A percentile compares a stretch with the other conserved stretches of the same genome.
Evolutionary conservation across 768 basidiomycete genomes (phyloP).

Genomic region (Hebeloma cylindrosporum): DNA sequence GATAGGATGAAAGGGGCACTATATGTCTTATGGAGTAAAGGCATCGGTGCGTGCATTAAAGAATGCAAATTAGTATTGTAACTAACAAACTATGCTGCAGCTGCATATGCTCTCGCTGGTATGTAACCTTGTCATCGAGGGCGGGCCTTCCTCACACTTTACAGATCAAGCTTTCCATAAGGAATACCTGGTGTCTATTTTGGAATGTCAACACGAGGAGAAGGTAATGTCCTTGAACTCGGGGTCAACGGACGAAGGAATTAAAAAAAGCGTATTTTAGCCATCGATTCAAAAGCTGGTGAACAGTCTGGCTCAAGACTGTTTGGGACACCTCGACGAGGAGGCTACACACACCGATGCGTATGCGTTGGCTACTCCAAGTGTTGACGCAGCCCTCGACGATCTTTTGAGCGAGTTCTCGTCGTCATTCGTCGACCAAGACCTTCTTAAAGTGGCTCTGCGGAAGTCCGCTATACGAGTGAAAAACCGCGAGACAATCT

Average conservation of each 20-base stretch:
- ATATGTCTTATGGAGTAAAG: conserved; percentile 76
- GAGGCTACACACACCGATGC: conserved; percentile 65
- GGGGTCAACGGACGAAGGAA: too few species aligned
- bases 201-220: conserved; percentile 83
- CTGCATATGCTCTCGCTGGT: conserved; percentile 71
- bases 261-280: conserved; percentile 42
- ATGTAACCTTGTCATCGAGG: conserved; percentile 21
- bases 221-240: conserved; percentile 50
- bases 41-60: conserved; percentile 47
- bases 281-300: conserved; percentile 78
- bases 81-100: conserved; percentile 29
- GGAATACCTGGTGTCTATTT: conserved; percentile 58
- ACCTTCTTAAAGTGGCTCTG: conserved; percentile 44
- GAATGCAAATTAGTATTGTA: not conserved
- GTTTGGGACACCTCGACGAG: conserved; percentile 57
- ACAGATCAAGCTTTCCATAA: conserved; percentile 58
- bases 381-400: conserved; percentile 47
- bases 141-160: conserved; percentile 6
- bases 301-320: conserved; percentile 60
- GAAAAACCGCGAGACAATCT: conserved; percentile 43
- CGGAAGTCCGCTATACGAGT: conserved; percentile 43
- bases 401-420: conserved; percentile 55
- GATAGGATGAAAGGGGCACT: conserved; percentile 96
- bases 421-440: conserved; percentile 37
- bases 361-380: conserved; percentile 49